Conservation (phyloP, 306 rosid genomes). For the Vigna trinervia region DNA sequence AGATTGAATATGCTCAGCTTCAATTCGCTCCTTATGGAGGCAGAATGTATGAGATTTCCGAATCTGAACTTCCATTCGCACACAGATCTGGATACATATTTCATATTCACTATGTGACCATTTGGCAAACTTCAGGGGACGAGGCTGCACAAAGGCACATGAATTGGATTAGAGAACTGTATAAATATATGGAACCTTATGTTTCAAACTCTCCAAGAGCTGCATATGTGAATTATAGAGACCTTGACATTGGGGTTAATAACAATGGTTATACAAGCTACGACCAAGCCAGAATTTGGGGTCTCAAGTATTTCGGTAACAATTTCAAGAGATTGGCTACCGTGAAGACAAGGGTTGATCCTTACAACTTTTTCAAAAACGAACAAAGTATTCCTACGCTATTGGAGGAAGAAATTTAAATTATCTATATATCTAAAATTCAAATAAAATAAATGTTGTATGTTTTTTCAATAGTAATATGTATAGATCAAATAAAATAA, state of each 20-base stretch:
- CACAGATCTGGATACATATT: constrained; percentile 40
- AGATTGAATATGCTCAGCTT: neutral
- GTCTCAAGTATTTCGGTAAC: constrained; percentile 45
- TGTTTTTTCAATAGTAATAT: no score
- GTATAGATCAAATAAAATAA: no score
- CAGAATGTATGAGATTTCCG: constrained; percentile 49
- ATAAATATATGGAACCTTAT: constrained; percentile 33
- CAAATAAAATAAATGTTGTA: neutral
- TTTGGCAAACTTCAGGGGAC: constrained; percentile 41
- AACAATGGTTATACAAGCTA: constrained; percentile 45
- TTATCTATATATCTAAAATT: no score
- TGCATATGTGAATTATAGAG: constrained; percentile 38
- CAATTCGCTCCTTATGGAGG: constrained; percentile 47
- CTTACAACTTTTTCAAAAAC: constrained; percentile 41
- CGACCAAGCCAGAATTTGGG: constrained; percentile 42
- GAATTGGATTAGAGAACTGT: neutral
- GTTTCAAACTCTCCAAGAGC: constrained; percentile 29
- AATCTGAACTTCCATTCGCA: constrained; percentile 44
- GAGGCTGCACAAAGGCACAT: constrained; percentile 28
- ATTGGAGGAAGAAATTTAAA: no score
- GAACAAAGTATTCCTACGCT: constrained; percentile 44
- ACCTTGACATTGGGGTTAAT: constrained; percentile 43
- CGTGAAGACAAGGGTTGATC: constrained; percentile 44
- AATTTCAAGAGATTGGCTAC: constrained; percentile 39
- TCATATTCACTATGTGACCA: constrained; percentile 4